phyloP scores from a whole-genome alignment of 2,329 filamentous ascomycete genomes.

The Rachicladosporium sp. region DNA sequence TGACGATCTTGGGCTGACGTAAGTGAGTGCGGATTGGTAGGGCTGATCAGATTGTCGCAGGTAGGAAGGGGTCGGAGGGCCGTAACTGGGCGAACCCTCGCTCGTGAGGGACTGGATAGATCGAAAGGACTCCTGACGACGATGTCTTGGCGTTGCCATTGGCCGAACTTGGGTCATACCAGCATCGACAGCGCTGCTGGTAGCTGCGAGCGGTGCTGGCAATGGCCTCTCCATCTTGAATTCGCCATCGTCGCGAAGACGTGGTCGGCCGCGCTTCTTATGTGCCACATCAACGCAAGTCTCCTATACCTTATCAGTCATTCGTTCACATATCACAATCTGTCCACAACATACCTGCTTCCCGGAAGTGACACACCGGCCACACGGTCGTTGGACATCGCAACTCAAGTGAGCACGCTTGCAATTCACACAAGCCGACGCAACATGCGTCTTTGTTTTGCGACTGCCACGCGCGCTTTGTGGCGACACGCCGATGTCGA shows the following conservation, averaged over 20 bases:
- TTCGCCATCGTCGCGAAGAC: slow-evolving; percentile 54
- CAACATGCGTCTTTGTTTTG: slow-evolving; percentile 53
- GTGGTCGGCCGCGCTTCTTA: slow-evolving; percentile 69
- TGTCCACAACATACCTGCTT: slow-evolving; percentile 42
- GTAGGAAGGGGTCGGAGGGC: slow-evolving; percentile 10
- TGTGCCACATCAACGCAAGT: slow-evolving; percentile 73
- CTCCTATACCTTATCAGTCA: slow-evolving; percentile 39
- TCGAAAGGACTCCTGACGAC: slow-evolving; percentile 22
- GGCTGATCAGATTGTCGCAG: slow-evolving; percentile 6
- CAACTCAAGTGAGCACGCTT: slow-evolving; percentile 66
- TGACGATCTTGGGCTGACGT: neutral
- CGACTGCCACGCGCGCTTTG: slow-evolving; percentile 6
- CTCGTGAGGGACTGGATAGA: slow-evolving; percentile 21
- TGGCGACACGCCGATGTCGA: too few relatives aligned
- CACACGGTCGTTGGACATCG: slow-evolving; percentile 61
- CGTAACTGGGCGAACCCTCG: slow-evolving; percentile 15
- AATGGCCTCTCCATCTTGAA: slow-evolving; percentile 12
- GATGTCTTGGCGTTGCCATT: slow-evolving; percentile 10
- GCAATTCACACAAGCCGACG: slow-evolving; percentile 74
- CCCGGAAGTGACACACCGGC: slow-evolving; percentile 62
- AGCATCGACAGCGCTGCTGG: slow-evolving; percentile 1
- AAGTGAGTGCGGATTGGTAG: slow-evolving; percentile 3
- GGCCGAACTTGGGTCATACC: neutral
- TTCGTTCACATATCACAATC: neutral
- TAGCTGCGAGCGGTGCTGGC: neutral